Evolutionary conservation across 495 filamentous ascomycete species (phyloP).

Genomic region (Daldinia grandis): DNA sequence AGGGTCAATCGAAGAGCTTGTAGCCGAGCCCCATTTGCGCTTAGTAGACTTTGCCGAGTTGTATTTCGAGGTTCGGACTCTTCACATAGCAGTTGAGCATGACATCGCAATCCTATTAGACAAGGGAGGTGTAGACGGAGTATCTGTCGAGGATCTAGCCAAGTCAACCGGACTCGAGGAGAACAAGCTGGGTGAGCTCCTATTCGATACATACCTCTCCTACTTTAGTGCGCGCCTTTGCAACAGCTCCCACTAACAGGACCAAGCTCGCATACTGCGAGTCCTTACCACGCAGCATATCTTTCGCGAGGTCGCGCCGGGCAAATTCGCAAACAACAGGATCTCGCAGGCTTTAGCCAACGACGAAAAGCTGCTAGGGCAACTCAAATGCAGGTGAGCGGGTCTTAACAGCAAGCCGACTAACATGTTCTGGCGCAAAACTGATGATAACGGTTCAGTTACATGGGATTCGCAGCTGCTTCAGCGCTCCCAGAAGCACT

Average conservation of each 20-base stretch:
- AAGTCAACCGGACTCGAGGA: constrained; percentile 42
- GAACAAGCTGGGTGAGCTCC: constrained; percentile 40
- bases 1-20: constrained; percentile 44
- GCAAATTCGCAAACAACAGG: constrained; percentile 37
- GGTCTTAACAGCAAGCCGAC: constrained; percentile 11
- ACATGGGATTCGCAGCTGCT: constrained; percentile 41
- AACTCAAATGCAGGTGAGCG: constrained; percentile 42
- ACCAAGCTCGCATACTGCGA: constrained; percentile 30
- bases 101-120: constrained; percentile 43
- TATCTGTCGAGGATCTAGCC: constrained; percentile 38
- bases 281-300: constrained; percentile 32
- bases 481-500: constrained; percentile 49
- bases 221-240: neutral
- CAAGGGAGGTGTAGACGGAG: constrained; percentile 33
- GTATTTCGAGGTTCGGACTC: constrained; percentile 46
- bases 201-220: neutral
- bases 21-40: constrained; percentile 43
- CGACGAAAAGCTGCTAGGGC: constrained; percentile 39
- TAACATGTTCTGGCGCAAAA: neutral
- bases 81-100: constrained; percentile 47
- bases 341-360: constrained; percentile 46
- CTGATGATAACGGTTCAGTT: constrained; percentile 11
- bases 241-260: neutral
- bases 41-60: constrained; percentile 44
- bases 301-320: constrained; percentile 35